phyloP scores from a whole-genome alignment of 805 yeast species.

The Metschnikowia vanudenii region DNA sequence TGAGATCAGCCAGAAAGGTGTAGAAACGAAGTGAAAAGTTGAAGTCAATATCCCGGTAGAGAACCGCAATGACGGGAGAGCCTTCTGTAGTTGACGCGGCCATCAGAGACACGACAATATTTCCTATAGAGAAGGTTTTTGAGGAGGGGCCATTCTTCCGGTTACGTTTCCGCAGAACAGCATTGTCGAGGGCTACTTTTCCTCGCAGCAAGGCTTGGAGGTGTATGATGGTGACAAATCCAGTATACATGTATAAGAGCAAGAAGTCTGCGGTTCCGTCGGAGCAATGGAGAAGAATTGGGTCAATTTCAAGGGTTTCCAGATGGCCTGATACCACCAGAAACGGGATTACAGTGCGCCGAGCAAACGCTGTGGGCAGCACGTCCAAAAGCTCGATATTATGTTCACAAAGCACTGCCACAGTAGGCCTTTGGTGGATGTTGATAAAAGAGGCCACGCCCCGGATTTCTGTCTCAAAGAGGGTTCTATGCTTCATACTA shows the following conservation, averaged over 20 bases:
- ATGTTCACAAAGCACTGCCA: neutral
- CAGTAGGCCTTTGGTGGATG: too few species aligned
- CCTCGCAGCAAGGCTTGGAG: neutral
- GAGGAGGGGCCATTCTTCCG: neutral
- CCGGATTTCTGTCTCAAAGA: neutral
- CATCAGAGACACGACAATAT: slow-evolving; percentile 14
- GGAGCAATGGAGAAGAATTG: slow-evolving; percentile 2
- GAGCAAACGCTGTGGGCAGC: neutral
- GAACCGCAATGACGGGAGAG: slow-evolving; percentile 23
- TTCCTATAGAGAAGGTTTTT: slow-evolving; percentile 15
- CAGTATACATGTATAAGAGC: slow-evolving; percentile 8
- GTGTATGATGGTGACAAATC: slow-evolving; percentile 12
- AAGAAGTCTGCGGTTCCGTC: neutral
- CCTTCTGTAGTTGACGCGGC: neutral
- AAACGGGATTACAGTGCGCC: neutral
- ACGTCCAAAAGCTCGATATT: neutral
- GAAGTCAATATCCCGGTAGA: slow-evolving; percentile 36
- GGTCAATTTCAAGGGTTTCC: slow-evolving; percentile 7
- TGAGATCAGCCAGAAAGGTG: slow-evolving; percentile 12
- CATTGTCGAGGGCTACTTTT: neutral
- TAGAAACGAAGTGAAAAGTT: slow-evolving; percentile 33
- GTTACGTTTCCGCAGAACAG: neutral
- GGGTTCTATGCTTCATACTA: neutral
- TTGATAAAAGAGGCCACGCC: neutral
- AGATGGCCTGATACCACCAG: slow-evolving; percentile 4